Conservation (phyloP, 1,139 yeast genomes). For the Arxiozyma heterogenica region DNA sequence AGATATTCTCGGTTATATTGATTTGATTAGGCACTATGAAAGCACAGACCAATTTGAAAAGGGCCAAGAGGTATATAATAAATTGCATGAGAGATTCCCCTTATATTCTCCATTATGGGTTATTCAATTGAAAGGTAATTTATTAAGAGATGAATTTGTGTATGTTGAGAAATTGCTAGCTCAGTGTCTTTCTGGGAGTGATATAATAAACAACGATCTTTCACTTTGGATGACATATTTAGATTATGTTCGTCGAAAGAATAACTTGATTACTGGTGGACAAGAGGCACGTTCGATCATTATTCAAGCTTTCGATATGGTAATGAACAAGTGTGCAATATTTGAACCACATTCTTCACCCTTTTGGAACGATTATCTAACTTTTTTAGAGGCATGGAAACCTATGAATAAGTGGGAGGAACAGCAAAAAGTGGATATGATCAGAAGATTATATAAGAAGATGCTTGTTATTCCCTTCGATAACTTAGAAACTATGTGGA, state of each 20-base stretch:
- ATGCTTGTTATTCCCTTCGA: constrained; percentile 65
- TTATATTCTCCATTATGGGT: constrained; percentile 62
- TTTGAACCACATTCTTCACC: constrained; percentile 63
- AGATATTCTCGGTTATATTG: constrained; percentile 50
- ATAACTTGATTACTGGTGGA: constrained; percentile 75
- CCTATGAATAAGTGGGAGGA: constrained; percentile 80
- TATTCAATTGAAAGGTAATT: constrained; percentile 58
- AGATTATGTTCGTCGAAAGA: constrained; percentile 67
- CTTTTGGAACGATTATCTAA: constrained; percentile 77
- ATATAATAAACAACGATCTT: constrained; percentile 25
- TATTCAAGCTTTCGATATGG: constrained; percentile 77
- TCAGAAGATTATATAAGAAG: constrained; percentile 65
- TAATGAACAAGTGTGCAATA: constrained; percentile 62
- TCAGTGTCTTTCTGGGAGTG: constrained; percentile 25
- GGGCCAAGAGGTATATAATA: constrained; percentile 50
- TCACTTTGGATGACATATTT: constrained; percentile 66
- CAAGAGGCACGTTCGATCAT: constrained; percentile 73
- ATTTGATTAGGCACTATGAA: constrained; percentile 46
- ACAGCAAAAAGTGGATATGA: constrained; percentile 70
- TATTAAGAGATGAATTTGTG: constrained; percentile 59
- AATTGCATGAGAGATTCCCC: constrained; percentile 57
- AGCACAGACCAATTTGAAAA: constrained; percentile 56
- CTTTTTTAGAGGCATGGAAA: constrained; percentile 70
- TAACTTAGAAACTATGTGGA: constrained; percentile 73
- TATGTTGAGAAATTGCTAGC: constrained; percentile 34